Base-by-base conservation (phyloP, 1,284 basidiomycete genomes). In the Apiotrichum porosum region DNA sequence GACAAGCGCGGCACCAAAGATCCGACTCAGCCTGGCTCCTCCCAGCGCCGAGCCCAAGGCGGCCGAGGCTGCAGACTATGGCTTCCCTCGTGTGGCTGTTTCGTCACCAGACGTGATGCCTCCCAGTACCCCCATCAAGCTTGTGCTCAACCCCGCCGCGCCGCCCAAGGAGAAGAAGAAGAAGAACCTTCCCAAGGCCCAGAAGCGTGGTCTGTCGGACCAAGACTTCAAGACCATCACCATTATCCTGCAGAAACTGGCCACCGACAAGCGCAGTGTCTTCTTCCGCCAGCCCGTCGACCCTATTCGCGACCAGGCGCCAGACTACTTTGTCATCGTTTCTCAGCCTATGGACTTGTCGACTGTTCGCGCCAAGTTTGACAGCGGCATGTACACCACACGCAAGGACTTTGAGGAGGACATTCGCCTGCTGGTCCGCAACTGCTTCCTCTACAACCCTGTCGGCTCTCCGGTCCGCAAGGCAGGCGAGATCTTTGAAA, bases 281-380 rank as follows among this genome's bases (percentile, higher is more conserved):
- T 52, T 54, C 49, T 97, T 97, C 74, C 75, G 85, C 42, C 83
- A 87, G 50, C 90, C 94, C 24, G 93, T 97, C 21, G 94, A 93
- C 71, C 88, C 89, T 19, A 80, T 92, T 19, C 79, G 88, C 57
- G 88, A 93, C 63, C 79, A 81, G 62, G 88, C 88, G 15, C 86
- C 87, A 15, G 84, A 86, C 57, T 97, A 97, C 71, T 90, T 91
- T 61, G 83, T 87, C 44, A 75, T 94, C 49, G 87, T 99, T 73
- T 87, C 88, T 68, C 78, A 85, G 14, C 94, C 95, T 0, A 97
- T 99, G 89, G 94, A 99, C 68, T 77, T 98, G 13, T 84, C 83
- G 41, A 93, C 91, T 0, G 88, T 95, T 76, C 78, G 79, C 18
- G 86, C 86, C 45, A 97, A 95, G 72, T 76, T 98, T 21, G 84